Percentiles rank a stretch among this genome's conserved stretches.
Conservation (phyloP, 768 basidiomycete genomes). For the Steccherinum ochraceum region DNA sequence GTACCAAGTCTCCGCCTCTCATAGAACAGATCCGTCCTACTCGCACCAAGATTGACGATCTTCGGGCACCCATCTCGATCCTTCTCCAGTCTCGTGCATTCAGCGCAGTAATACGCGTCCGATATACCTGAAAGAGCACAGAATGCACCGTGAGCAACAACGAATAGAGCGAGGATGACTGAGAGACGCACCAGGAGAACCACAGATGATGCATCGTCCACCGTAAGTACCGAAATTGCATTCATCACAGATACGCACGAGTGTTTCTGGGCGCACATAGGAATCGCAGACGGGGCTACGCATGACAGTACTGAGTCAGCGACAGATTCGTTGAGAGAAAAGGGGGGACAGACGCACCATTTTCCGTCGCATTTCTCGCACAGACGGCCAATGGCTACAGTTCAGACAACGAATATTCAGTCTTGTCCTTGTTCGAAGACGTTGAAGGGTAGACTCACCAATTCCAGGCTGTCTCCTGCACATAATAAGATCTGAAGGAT, state of each 20-base stretch:
- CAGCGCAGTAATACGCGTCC: conserved; percentile 98
- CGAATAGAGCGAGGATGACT: neutral
- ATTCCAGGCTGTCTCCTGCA: conserved; percentile 97
- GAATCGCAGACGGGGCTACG: conserved; percentile 95
- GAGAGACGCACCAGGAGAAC: conserved; percentile 75
- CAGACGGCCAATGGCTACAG: conserved; percentile 87
- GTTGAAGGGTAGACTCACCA: conserved; percentile 42
- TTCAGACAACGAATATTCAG: conserved; percentile 1
- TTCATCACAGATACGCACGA: conserved; percentile 98
- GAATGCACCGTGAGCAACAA: neutral
- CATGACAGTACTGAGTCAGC: no score
- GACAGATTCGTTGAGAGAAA: neutral
- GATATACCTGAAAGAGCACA: conserved; percentile 67
- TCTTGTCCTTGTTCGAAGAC: conserved; percentile 7
- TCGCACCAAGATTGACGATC: conserved; percentile 95
- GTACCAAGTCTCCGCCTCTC: conserved; percentile 79
- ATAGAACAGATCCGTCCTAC: conserved; percentile 88
- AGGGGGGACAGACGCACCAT: conserved; percentile 57
- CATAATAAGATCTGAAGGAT: conserved; percentile 83
- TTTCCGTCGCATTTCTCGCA: conserved; percentile 99
- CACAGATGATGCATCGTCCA: conserved; percentile 96
- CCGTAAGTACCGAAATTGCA: conserved; percentile 99
- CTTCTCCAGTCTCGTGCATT: conserved; percentile 95
- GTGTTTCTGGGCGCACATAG: conserved; percentile 95
- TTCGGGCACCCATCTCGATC: conserved; percentile 98